Conservation (phyloP, 768 basidiomycete species). For the Tricholoma sp. region DNA sequence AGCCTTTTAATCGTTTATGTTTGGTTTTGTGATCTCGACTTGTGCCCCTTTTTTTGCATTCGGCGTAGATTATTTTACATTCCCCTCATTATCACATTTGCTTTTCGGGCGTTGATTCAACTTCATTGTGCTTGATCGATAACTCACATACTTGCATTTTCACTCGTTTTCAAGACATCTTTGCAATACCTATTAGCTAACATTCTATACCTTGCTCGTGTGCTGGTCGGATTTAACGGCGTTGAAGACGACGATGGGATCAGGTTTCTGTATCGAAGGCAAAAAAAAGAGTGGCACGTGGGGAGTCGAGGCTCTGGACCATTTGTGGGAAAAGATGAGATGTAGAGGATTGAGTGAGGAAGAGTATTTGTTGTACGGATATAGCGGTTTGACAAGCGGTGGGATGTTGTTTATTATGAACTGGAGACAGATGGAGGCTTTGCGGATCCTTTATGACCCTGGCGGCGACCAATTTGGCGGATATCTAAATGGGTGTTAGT, state of each 20-base stretch:
- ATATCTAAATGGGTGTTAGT: constrained; percentile 18
- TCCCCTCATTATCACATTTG: no score
- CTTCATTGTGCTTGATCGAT: no score
- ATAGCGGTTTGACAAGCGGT: constrained; percentile 4
- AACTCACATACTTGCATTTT: no score
- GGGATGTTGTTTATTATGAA: constrained; percentile 14
- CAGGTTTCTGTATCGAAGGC: not conserved
- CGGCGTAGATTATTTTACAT: no score
- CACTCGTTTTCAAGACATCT: not conserved
- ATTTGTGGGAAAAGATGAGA: not conserved
- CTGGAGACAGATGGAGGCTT: constrained; percentile 16
- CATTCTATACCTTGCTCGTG: not conserved
- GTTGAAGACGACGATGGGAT: not conserved
- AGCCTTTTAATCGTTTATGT: constrained; percentile 2
- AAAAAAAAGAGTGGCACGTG: not conserved
- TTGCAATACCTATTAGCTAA: not conserved
- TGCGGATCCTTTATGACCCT: constrained; percentile 26
- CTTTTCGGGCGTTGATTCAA: no score
- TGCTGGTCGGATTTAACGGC: not conserved
- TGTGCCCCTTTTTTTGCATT: not conserved
- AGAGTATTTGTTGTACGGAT: no score
- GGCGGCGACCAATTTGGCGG: constrained; percentile 24
- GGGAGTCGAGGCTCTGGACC: not conserved
- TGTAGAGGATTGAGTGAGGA: not conserved
- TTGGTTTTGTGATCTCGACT: constrained; percentile 5